Percentiles rank a stretch among this genome's conserved stretches.
phyloP scores from a whole-genome alignment of 352 stramenopile species.

The Phytophthora fragariae region DNA sequence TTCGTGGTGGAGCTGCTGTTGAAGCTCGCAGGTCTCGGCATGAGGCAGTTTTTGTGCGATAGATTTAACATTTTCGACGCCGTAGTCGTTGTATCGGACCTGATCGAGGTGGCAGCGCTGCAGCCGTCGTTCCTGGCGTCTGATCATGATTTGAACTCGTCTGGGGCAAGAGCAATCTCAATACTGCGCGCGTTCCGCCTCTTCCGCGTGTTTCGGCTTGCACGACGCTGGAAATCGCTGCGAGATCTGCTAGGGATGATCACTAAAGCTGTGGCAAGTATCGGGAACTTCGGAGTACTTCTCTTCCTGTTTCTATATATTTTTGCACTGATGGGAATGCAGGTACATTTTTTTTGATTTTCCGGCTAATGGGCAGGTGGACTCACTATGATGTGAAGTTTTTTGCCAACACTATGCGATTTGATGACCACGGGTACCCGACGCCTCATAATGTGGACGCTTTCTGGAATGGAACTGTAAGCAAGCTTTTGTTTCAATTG shows the following conservation, averaged over 20 bases:
- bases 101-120: neutral
- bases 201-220: constrained; percentile 94
- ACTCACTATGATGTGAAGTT: constrained; percentile 48
- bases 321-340: constrained; percentile 88
- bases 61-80: constrained; percentile 83
- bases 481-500: neutral
- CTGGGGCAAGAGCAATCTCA: constrained; percentile 41
- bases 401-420: constrained; percentile 94
- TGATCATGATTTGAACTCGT: neutral
- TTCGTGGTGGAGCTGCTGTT: constrained; percentile 73
- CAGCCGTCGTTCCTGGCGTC: neutral
- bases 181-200: constrained; percentile 88
- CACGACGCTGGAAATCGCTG: constrained; percentile 89
- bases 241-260: constrained; percentile 92
- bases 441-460: constrained; percentile 43
- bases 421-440: constrained; percentile 74
- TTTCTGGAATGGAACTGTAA: constrained; percentile 66
- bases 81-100: constrained; percentile 54
- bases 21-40: constrained; percentile 79
- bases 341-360: constrained; percentile 36
- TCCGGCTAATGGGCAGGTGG: too few species aligned
- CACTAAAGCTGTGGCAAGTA: constrained; percentile 84
- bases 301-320: constrained; percentile 96
- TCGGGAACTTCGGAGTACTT: constrained; percentile 93
- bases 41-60: constrained; percentile 64